Evolutionary conservation across 2,329 filamentous ascomycete species (phyloP).

Genomic region (Nemania sp.): DNA sequence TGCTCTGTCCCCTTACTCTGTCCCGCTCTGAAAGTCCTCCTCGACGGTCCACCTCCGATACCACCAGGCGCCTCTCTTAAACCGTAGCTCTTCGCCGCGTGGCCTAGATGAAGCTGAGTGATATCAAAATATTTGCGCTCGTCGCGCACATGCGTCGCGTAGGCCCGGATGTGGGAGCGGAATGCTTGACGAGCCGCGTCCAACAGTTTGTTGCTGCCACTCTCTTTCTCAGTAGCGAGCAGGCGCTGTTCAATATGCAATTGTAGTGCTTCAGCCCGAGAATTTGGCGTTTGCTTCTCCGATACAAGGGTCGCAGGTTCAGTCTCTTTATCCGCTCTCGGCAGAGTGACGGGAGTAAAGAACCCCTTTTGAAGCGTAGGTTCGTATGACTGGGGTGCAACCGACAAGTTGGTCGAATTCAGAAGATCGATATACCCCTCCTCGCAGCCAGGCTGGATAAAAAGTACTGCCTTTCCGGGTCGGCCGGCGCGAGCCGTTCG

Average conservation of each 20-base stretch:
- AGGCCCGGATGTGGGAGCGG: conserved; percentile 90
- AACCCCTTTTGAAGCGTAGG: conserved; percentile 68
- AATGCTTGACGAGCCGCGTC: conserved; percentile 84
- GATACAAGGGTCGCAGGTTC: conserved; percentile 57
- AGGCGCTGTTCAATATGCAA: conserved; percentile 64
- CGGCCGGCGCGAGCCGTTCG: conserved; percentile 92
- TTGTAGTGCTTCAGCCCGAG: conserved; percentile 59
- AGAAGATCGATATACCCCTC: conserved; percentile 86
- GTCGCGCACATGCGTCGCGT: conserved; percentile 86
- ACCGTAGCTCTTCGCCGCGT: conserved; percentile 91
- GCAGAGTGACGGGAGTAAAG: conserved; percentile 60
- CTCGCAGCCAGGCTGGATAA: conserved; percentile 87
- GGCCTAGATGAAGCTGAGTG: conserved; percentile 85
- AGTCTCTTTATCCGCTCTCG: conserved; percentile 58
- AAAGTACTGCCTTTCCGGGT: conserved; percentile 82
- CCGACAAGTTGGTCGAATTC: conserved; percentile 50
- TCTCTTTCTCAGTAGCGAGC: conserved; percentile 43
- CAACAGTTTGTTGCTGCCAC: conserved; percentile 57
- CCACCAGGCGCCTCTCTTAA: conserved; percentile 85
- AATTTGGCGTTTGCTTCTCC: conserved; percentile 49
- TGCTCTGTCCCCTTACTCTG: conserved; percentile 39
- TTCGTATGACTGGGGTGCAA: conserved; percentile 56
- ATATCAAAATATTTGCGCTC: conserved; percentile 91
- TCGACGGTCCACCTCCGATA: conserved; percentile 66
- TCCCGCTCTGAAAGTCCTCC: conserved; percentile 45